These are phyloP conservation scores for Phytophthora sansomeana DNA, from an alignment of 352 stramenopile genomes.

Conservation along the genomic window DNA sequence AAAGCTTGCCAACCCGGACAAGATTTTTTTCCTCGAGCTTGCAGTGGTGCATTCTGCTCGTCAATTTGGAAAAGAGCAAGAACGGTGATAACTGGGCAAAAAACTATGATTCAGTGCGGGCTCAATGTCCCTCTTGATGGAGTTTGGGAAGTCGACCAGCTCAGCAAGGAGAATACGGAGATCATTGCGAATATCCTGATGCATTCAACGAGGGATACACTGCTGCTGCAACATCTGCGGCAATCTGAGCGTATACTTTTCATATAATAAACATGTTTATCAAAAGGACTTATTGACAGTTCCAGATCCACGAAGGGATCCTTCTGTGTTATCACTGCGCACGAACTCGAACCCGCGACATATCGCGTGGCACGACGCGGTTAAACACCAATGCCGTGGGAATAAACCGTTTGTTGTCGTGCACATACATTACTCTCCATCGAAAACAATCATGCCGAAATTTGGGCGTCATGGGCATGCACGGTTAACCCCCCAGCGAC, in stretches of 20 bases:
- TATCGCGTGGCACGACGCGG: too few species aligned
- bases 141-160: slow-evolving; percentile 5
- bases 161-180: background rate
- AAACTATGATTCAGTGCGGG: slow-evolving; percentile 10
- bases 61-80: slow-evolving; percentile 10
- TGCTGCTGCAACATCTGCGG: background rate
- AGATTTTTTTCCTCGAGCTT: slow-evolving; percentile 16
- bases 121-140: slow-evolving; percentile 10
- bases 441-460: background rate
- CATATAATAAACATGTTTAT: slow-evolving; percentile 8
- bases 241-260: background rate
- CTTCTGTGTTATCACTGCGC: too few species aligned
- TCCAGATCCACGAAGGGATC: too few species aligned
- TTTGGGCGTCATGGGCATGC: background rate
- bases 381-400: too few species aligned
- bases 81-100: slow-evolving; percentile 19
- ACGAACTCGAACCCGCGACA: too few species aligned
- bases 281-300: too few species aligned
- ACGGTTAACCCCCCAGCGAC: too few species aligned
- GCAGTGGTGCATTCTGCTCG: slow-evolving; percentile 9
- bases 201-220: slow-evolving; percentile 11
- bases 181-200: background rate
- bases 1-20: too few species aligned
- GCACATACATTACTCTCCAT: slow-evolving; percentile 3
- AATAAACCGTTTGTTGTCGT: background rate